These are phyloP conservation scores for Penicillium palitans DNA, from an alignment of 2,329 filamentous ascomycete species.

Conservation along the genomic window DNA sequence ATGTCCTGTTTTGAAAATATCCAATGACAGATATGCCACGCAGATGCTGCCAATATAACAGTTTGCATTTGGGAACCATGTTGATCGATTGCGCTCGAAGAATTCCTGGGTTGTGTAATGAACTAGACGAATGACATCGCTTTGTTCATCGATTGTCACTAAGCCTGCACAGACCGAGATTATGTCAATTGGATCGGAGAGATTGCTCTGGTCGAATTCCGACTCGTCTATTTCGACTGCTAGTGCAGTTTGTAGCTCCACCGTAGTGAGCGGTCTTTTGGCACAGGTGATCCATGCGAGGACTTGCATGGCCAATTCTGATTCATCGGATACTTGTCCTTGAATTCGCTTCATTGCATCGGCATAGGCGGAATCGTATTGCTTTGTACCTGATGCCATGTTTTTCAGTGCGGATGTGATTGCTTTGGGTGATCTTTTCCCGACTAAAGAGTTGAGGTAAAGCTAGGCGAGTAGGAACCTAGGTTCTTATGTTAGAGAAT, in stretches of 20 bases:
- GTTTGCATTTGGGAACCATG: not conserved
- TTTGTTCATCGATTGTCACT: not conserved
- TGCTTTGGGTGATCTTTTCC: not conserved
- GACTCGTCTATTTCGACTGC: not conserved
- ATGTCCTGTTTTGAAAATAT: not conserved
- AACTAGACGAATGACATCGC: not conserved
- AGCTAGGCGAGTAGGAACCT: not conserved
- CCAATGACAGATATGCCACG: not conserved
- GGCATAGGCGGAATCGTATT: not conserved
- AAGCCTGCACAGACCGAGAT: not conserved
- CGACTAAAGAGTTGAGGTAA: not conserved
- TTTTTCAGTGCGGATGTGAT: not conserved
- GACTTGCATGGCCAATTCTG: not conserved
- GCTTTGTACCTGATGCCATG: not conserved
- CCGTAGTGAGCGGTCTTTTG: not conserved
- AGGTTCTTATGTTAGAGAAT: not conserved
- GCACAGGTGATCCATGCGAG: not conserved
- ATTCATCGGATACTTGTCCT: not conserved
- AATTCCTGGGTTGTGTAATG: slow-evolving; percentile 4
- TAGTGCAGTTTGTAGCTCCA: not conserved
- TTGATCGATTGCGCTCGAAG: not conserved
- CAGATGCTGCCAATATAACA: not conserved
- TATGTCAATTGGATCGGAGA: not conserved
- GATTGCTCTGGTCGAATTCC: not conserved
- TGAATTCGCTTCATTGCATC: not conserved